Percentiles rank a stretch among this genome's conserved stretches.
These are phyloP conservation scores for Verbascum thapsus DNA, from an alignment of 257 asterid species.

Conservation along the genomic window DNA sequence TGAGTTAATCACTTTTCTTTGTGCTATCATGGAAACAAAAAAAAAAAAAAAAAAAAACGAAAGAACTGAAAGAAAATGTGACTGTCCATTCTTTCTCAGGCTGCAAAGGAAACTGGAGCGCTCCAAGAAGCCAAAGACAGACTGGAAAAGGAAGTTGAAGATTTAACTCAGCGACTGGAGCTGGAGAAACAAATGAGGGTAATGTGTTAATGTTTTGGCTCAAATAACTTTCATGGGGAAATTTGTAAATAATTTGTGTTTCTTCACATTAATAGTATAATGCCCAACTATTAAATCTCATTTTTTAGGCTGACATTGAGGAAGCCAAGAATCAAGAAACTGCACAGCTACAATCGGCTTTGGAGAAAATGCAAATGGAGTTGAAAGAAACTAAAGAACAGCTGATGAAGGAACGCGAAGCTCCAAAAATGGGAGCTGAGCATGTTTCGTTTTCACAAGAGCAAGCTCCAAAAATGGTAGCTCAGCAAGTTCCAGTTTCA, in stretches of 20 bases:
- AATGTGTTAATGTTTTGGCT: constrained; percentile 14
- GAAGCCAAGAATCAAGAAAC: constrained; percentile 62
- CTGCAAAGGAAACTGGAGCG: constrained; percentile 78
- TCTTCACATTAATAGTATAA: constrained; percentile 1
- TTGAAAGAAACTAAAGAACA: constrained; percentile 55
- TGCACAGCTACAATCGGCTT: constrained; percentile 48
- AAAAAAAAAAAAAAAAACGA: not conserved
- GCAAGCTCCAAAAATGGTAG: constrained; percentile 35
- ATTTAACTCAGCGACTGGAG: constrained; percentile 57
- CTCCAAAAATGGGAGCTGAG: constrained; percentile 34
- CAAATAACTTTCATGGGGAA: constrained; percentile 7
- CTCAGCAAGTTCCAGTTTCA: constrained; percentile 32
- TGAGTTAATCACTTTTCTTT: not conserved
- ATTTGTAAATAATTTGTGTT: constrained; percentile 8
- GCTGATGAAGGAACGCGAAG: constrained; percentile 52
- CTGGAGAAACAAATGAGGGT: constrained; percentile 69
- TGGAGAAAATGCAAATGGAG: constrained; percentile 53
- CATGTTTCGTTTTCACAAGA: constrained; percentile 32
- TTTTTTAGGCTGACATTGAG: constrained; percentile 38
- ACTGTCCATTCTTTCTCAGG: constrained; percentile 42
- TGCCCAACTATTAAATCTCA: constrained; percentile 13
- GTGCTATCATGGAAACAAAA: constrained; percentile 1
- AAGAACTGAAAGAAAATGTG: not conserved
- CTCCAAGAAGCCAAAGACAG: constrained; percentile 68
- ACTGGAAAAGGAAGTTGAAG: constrained; percentile 76